phyloP scores from a whole-genome alignment of 805 yeast species.

The Myxozyma udenii region DNA sequence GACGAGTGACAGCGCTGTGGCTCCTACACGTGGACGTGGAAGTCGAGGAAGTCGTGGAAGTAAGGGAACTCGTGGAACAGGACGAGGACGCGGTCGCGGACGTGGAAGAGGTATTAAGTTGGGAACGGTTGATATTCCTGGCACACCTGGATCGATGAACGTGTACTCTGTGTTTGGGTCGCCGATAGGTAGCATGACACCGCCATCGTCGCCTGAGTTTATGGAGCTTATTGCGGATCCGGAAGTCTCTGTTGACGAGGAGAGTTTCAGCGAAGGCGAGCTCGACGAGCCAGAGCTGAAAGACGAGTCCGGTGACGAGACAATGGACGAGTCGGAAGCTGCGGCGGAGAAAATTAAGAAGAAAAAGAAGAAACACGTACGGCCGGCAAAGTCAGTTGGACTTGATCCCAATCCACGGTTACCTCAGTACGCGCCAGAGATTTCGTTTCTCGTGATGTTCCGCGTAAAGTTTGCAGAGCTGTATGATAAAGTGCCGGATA shows the following conservation, averaged over 20 bases:
- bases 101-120: not conserved
- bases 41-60: not conserved
- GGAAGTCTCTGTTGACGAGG: conserved; percentile 1
- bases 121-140: not conserved
- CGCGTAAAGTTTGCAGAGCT: conserved; percentile 32
- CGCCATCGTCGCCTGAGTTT: not conserved
- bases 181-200: not conserved
- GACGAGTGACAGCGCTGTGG: not conserved
- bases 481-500: conserved; percentile 38
- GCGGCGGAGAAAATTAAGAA: not conserved
- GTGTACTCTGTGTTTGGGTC: not conserved
- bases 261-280: not conserved
- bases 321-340: not conserved
- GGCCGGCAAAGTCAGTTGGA: not conserved
- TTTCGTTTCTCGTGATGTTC: conserved; percentile 33
- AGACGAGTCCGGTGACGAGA: not conserved
- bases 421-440: conserved; percentile 22
- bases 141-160: not conserved
- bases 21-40: not conserved
- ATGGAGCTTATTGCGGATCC: not conserved
- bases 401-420: conserved; percentile 12
- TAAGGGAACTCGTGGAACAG: not conserved
- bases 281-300: not conserved
- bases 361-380: not conserved
- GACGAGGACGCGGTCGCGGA: not conserved